Conservation (phyloP, 305 asterid genomes). For the Fraxinus baroniana region DNA sequence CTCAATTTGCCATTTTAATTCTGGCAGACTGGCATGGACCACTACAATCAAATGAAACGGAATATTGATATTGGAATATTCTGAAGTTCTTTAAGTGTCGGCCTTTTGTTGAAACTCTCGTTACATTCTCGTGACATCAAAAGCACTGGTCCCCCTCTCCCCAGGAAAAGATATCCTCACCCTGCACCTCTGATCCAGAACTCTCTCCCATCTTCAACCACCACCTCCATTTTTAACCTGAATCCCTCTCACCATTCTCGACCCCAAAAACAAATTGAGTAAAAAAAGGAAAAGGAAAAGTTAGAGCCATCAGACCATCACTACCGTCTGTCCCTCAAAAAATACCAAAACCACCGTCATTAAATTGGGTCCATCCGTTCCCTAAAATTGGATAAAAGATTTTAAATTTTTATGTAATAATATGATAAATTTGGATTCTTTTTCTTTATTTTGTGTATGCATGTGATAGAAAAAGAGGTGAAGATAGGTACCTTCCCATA, state of each 20-base stretch:
- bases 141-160: not conserved
- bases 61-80: not conserved
- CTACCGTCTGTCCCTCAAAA: not conserved
- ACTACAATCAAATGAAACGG: not conserved
- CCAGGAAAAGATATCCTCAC: not conserved
- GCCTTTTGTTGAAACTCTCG: not conserved
- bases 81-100: not conserved
- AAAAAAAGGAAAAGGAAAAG: not conserved
- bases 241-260: not conserved
- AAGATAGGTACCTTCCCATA: not conserved
- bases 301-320: not conserved
- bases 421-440: not conserved
- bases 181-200: not conserved
- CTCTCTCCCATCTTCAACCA: not conserved
- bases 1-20: not conserved
- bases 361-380: not conserved
- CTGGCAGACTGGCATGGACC: not conserved
- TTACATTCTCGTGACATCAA: not conserved
- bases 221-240: not conserved
- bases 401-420: not conserved
- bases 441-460: not conserved
- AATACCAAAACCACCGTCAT: not conserved
- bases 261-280: not conserved
- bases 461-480: not conserved
- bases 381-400: not conserved